A percentile compares a stretch with the other conserved stretches of the same genome.
These are phyloP conservation scores for Fusarium sp. DNA, from an alignment of 2,329 filamentous ascomycete species.

Conservation along the genomic window DNA sequence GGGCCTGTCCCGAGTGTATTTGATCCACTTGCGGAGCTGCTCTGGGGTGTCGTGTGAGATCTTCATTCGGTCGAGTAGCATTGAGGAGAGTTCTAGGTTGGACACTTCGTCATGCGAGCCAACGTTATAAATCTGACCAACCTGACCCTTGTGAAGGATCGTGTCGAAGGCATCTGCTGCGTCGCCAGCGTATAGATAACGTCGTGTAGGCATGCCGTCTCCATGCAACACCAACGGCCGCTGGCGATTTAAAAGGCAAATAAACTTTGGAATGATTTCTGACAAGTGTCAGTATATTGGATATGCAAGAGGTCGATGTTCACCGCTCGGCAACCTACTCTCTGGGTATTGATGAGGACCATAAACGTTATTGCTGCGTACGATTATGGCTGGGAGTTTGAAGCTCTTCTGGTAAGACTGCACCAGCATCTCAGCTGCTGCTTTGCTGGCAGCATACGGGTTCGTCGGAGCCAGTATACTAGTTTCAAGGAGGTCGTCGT, in stretches of 20 bases:
- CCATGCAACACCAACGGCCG: conserved; percentile 80
- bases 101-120: conserved; percentile 82
- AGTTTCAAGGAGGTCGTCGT: conserved; percentile 77
- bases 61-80: conserved; percentile 72
- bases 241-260: conserved; percentile 74
- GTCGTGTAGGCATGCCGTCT: conserved; percentile 77
- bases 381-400: conserved; percentile 82
- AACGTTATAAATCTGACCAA: conserved; percentile 86
- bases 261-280: conserved; percentile 90
- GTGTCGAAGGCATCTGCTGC: conserved; percentile 86
- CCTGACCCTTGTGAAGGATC: conserved; percentile 80
- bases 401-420: conserved; percentile 88
- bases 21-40: conserved; percentile 73
- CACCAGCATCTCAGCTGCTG: conserved; percentile 87
- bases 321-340: conserved; percentile 65
- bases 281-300: conserved; percentile 6
- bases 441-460: conserved; percentile 84
- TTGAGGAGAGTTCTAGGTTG: conserved; percentile 76
- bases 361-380: conserved; percentile 87
- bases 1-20: conserved; percentile 81
- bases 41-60: conserved; percentile 63
- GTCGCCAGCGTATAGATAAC: conserved; percentile 83
- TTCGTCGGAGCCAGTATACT: conserved; percentile 84
- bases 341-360: conserved; percentile 87
- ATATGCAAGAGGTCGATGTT: not conserved